These are phyloP conservation scores for Argentina anserina DNA, from an alignment of 306 rosid species.

Conservation along the genomic window DNA sequence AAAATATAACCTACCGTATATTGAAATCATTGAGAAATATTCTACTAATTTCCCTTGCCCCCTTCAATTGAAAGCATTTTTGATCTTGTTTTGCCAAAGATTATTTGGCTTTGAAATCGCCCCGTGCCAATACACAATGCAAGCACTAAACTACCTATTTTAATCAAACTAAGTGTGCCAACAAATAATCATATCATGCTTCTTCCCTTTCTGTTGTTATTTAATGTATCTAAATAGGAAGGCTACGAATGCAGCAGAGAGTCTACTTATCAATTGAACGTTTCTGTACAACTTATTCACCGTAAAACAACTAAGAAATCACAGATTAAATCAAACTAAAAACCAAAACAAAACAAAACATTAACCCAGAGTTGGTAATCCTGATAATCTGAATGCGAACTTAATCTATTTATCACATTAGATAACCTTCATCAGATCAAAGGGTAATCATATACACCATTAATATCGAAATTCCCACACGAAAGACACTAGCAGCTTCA, in stretches of 20 bases:
- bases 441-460: not conserved
- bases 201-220: too few relatives aligned
- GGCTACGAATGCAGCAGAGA: too few relatives aligned
- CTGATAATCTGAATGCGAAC: not conserved
- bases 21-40: not conserved
- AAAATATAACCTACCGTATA: not conserved
- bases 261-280: not conserved
- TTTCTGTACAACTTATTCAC: not conserved
- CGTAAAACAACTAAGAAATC: not conserved
- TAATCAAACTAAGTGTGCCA: not conserved
- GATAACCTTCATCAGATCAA: not conserved
- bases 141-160: not conserved
- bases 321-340: not conserved
- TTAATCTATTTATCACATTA: not conserved
- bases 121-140: not conserved
- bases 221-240: too few relatives aligned
- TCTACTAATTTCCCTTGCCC: not conserved
- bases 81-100: too few relatives aligned
- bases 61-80: too few relatives aligned
- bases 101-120: too few relatives aligned
- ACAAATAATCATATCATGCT: not conserved
- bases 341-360: not conserved
- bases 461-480: not conserved
- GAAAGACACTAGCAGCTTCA: too few relatives aligned
- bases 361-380: not conserved